Conservation (phyloP, 1,284 basidiomycete genomes). For the Cryptococcus sp. region DNA sequence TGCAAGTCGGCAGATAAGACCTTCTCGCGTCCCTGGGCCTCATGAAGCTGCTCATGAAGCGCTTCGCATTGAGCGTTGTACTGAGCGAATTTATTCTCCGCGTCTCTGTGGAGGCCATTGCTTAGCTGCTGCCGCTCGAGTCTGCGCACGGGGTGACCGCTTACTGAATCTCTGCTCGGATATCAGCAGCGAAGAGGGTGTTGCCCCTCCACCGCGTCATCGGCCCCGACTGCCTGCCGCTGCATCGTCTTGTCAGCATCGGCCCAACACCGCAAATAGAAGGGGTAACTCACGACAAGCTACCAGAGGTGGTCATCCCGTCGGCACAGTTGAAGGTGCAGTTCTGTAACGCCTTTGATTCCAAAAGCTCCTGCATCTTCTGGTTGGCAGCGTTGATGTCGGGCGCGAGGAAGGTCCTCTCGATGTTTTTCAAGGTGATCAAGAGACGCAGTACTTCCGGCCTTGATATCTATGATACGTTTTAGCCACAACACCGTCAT, state of each 20-base stretch:
- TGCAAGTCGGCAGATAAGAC: constrained; percentile 4
- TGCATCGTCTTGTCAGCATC: constrained; percentile 2
- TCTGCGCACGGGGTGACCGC: neutral
- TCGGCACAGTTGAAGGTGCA: constrained; percentile 32
- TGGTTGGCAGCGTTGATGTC: constrained; percentile 62
- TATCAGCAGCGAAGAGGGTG: constrained; percentile 28
- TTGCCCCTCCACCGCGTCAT: constrained; percentile 17
- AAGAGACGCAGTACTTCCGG: constrained; percentile 74
- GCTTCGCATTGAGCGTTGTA: constrained; percentile 1
- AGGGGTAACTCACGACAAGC: neutral
- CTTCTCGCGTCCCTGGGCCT: constrained; percentile 1
- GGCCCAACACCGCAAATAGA: neutral
- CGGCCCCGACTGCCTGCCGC: constrained; percentile 20
- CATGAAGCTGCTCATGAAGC: neutral
- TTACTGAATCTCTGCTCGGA: constrained; percentile 30
- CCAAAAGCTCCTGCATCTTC: constrained; percentile 53
- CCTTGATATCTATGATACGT: constrained; percentile 43
- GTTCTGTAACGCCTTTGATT: neutral
- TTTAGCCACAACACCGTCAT: neutral
- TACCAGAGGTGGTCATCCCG: constrained; percentile 17
- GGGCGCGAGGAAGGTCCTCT: constrained; percentile 64
- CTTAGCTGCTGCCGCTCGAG: neutral
- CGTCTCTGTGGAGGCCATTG: neutral
- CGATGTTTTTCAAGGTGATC: constrained; percentile 71
- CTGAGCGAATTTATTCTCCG: neutral